Base-by-base conservation (phyloP, 306 rosid species). In the Vigna hirtella region DNA sequence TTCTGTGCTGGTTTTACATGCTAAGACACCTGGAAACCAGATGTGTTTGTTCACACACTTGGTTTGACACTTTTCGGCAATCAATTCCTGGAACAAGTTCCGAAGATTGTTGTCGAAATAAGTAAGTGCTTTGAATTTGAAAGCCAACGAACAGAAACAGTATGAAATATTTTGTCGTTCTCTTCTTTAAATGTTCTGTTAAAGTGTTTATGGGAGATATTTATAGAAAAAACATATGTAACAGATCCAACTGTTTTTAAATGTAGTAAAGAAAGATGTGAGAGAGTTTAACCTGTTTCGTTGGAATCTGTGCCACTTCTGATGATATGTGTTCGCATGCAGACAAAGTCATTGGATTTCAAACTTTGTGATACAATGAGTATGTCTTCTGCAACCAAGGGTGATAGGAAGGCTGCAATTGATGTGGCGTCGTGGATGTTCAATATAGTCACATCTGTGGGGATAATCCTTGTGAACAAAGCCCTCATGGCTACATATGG, bases 361-460 rank as follows among this genome's bases (percentile, higher is more conserved):
- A 42, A n/a, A 45, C 24, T 36, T 52, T 15, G 52, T 57, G 40
- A 56, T 18, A 71, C 34, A 50, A 15, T 78, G 70, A 74, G 71
- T 17, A 91, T 89, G 94, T 53, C 87, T 84, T 78, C 93, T 16
- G 52, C 84, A n/a, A 82, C 73, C 70, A 88, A 86, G 73, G 86
- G 81, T 59, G 90, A 88, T 71, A 78, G 84, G 83, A 89, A 91
- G 84, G 79, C 83, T 11, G 10, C 86, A 50, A 22, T 88, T 72
- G 97, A 91, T 79, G 84, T 84, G 16, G 94, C 94, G 2, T 84
- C 97, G 6, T 91, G 97, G 97, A 42, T 85, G 94, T 89, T 91
- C 89, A 88, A 91, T 81, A 88, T 91, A 4, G 94, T 89, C 62
- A 88, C 94, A 17, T 91, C 94, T 58, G 97, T 91, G 1, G 93